A percentile compares a stretch with the other conserved stretches of the same genome.
Evolutionary conservation across 495 filamentous ascomycete genomes (phyloP).

Genomic region (Xylaria curta): DNA sequence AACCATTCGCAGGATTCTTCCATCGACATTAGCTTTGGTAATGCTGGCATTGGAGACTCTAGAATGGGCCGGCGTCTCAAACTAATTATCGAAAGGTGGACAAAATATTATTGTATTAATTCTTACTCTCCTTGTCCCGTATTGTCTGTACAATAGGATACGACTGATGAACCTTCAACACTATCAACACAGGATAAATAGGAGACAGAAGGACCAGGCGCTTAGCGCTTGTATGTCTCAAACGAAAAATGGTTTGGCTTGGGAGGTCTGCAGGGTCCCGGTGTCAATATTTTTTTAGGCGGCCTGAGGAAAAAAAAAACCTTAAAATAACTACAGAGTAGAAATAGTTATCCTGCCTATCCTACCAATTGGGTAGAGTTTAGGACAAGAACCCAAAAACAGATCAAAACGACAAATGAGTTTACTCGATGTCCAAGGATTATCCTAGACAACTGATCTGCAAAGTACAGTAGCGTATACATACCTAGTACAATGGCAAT

Average conservation of each 20-base stretch:
- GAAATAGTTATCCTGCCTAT: background rate
- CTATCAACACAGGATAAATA: background rate
- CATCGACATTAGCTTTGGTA: slow-evolving; percentile 88
- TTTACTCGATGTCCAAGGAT: background rate
- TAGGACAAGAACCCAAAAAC: background rate
- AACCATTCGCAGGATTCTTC: slow-evolving; percentile 73
- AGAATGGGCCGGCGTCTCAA: slow-evolving; percentile 71
- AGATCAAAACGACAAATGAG: background rate
- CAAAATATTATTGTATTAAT: slow-evolving; percentile 2
- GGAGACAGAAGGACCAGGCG: background rate
- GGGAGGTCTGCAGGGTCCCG: background rate
- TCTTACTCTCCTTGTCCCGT: background rate
- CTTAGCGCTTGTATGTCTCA: background rate
- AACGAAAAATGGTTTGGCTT: background rate
- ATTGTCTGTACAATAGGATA: slow-evolving; percentile 8
- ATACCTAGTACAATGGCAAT: too few relatives aligned
- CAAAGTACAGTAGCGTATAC: background rate
- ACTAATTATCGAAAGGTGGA: background rate
- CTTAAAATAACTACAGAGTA: background rate
- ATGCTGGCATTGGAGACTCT: slow-evolving; percentile 92
- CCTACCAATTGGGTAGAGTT: background rate
- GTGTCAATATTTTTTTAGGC: background rate
- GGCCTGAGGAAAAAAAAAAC: background rate
- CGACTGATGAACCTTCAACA: background rate
- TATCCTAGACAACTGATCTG: background rate